Evolutionary conservation across 257 asterid genomes (phyloP).

Genomic region (Jacaranda copaia): DNA sequence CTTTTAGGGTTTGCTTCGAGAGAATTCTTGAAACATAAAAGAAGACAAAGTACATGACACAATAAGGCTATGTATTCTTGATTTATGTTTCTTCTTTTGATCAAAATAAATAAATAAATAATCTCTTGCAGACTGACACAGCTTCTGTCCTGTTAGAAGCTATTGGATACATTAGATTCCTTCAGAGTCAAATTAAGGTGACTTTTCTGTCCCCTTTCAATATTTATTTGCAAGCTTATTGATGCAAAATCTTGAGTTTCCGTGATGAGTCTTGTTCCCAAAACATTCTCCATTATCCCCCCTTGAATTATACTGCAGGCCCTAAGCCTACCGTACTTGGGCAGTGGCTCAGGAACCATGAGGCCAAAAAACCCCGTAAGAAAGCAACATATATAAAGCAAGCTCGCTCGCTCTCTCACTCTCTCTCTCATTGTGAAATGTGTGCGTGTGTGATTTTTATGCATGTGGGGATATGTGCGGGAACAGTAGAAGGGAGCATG

Average conservation of each 20-base stretch:
- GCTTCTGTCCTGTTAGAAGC: conserved; percentile 89
- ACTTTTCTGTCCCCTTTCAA: conserved; percentile 40
- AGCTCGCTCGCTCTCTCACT: conserved; percentile 15
- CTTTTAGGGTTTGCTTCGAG: conserved; percentile 10
- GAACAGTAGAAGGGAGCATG: conserved; percentile 43
- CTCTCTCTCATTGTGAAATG: neutral
- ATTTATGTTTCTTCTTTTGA: neutral
- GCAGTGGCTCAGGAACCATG: conserved; percentile 51
- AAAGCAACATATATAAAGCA: neutral
- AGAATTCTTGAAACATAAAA: conserved; percentile 24
- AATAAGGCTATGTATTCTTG: neutral
- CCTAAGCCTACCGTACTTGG: conserved; percentile 78
- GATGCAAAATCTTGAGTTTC: conserved; percentile 27
- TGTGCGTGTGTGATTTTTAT: neutral
- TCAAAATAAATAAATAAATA: neutral
- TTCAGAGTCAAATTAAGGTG: conserved; percentile 88
- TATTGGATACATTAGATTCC: conserved; percentile 90
- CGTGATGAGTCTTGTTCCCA: conserved; percentile 32
- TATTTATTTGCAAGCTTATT: conserved; percentile 36
- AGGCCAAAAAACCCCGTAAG: conserved; percentile 59
- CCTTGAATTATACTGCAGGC: conserved; percentile 74
- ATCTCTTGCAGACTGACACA: conserved; percentile 84
- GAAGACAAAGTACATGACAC: neutral
- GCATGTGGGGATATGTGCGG: conserved; percentile 48
- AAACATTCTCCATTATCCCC: conserved; percentile 34